Conservation (phyloP, 371 early-diverging fungal species). For the Lichtheimia ornata region DNA sequence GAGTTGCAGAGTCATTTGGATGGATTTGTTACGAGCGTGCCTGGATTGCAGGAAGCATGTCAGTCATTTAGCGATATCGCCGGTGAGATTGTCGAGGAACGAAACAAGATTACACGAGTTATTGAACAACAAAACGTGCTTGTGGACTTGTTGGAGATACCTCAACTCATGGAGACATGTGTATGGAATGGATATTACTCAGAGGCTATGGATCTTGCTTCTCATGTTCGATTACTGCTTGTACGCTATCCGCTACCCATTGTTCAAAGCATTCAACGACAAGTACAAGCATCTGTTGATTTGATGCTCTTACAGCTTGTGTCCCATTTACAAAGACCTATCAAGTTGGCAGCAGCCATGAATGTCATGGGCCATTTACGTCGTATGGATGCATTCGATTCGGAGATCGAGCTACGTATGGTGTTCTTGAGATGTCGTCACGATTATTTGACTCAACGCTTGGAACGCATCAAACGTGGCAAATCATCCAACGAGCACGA, state of each 20-base stretch:
- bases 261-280: conserved; percentile 59
- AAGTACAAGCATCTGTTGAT: conserved; percentile 66
- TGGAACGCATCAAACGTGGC: conserved; percentile 40
- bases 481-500: conserved; percentile 27
- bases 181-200: conserved; percentile 82
- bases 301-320: conserved; percentile 75
- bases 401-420: conserved; percentile 71
- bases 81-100: conserved; percentile 42
- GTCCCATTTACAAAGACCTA: conserved; percentile 68
- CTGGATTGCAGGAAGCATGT: conserved; percentile 57
- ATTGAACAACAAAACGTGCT: conserved; percentile 63
- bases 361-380: conserved; percentile 79
- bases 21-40: conserved; percentile 45
- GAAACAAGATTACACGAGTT: conserved; percentile 52
- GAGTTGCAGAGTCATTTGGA: conserved; percentile 54
- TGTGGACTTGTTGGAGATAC: conserved; percentile 75
- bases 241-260: conserved; percentile 60
- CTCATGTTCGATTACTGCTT: conserved; percentile 68
- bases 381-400: conserved; percentile 70
- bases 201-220: conserved; percentile 83
- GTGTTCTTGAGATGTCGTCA: conserved; percentile 77
- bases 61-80: conserved; percentile 36
- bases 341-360: conserved; percentile 79
- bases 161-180: conserved; percentile 81
- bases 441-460: conserved; percentile 56